These are phyloP conservation scores for Hygrophorus pudorinus DNA, from an alignment of 768 basidiomycete genomes.

Conservation along the genomic window DNA sequence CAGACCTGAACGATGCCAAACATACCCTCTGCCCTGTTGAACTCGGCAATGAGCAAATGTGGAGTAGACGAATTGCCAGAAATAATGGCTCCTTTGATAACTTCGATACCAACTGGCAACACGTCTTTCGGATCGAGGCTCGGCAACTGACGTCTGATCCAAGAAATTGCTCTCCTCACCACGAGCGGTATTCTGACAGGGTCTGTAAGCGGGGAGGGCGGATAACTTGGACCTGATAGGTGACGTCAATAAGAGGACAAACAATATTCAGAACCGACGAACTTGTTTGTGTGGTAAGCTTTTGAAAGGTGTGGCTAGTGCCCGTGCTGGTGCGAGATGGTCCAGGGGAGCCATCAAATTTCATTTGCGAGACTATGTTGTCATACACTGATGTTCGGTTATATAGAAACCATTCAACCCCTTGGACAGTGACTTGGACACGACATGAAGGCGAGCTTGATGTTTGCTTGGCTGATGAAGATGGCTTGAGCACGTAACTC, in stretches of 20 bases:
- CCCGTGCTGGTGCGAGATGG: too few relatives aligned
- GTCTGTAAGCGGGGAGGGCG: not conserved
- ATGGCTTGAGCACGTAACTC: slow-evolving; percentile 4
- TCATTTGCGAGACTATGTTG: slow-evolving; percentile 71
- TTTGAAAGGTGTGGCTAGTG: too few relatives aligned
- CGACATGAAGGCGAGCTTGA: slow-evolving; percentile 54
- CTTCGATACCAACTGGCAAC: slow-evolving; percentile 75
- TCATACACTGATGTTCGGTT: slow-evolving; percentile 88
- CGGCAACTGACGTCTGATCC: slow-evolving; percentile 55
- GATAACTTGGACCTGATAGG: too few relatives aligned
- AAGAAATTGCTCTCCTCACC: slow-evolving; percentile 33
- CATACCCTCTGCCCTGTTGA: slow-evolving; percentile 65
- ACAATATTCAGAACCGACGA: too few relatives aligned
- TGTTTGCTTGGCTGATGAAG: slow-evolving; percentile 23
- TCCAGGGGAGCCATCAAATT: slow-evolving; percentile 23
- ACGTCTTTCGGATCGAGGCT: slow-evolving; percentile 71
- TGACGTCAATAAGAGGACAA: too few relatives aligned
- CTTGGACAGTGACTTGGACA: slow-evolving; percentile 70
- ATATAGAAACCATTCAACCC: slow-evolving; percentile 89
- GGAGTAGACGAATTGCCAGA: slow-evolving; percentile 84
- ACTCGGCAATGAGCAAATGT: slow-evolving; percentile 73
- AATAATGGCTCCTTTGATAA: slow-evolving; percentile 72
- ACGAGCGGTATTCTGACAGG: slow-evolving; percentile 24
- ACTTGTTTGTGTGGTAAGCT: too few relatives aligned
- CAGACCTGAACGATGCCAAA: slow-evolving; percentile 70